Base-by-base conservation (phyloP, 2,329 filamentous ascomycete species). In the Lasiodiplodia hormozganensis region DNA sequence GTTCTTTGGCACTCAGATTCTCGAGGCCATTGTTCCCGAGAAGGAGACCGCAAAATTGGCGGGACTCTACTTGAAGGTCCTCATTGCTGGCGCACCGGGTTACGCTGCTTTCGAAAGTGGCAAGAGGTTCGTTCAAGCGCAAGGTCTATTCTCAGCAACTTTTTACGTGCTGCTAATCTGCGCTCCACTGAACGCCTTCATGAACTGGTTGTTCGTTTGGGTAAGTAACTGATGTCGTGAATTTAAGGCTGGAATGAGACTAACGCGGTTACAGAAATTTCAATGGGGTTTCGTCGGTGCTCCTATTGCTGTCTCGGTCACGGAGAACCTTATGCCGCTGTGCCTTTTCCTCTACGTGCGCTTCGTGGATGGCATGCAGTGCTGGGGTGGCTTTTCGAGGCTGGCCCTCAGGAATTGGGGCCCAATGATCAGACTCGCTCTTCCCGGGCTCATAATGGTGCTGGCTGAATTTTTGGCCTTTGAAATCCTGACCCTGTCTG, bases 401-500 rank as follows among this genome's bases (percentile, higher is more conserved):
- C 86, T 86, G 34, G 90, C 91, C 0, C 85, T 93, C 69, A 81
- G 83, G 23, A 93, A 95, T 74, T 96, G 92, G 92, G 85, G 86
- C 0, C 90, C 90, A 11, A 96, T 97, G 95, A 87, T 97, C 72
- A 88, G 88, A 57, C 88, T 98, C n/a, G 93, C 94, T 0, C 82
- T 97, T 21, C 94, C 95, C 0, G 95, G 95, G 4, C 90, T 98
- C 79, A 83, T 97, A 71, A 97, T 97, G 94, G 91, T 97, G 2
- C 90, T 96, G 78, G 94, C 94, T 5, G 77, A 79, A 68, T 79
- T 77, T 75, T 72, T 79, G 0, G 77, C 76, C 12, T 79, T 78
- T 57, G 78, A 80, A 51, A 78, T 80, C 66, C 74, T 80, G 28
- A 97, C 94, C 0, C 86, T 97, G 36, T 89, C 90, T 1, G 88